Percentiles rank a stretch among this genome's conserved stretches.
Conservation (phyloP, 2,329 filamentous ascomycete genomes). For the Colletotrichum sojae region DNA sequence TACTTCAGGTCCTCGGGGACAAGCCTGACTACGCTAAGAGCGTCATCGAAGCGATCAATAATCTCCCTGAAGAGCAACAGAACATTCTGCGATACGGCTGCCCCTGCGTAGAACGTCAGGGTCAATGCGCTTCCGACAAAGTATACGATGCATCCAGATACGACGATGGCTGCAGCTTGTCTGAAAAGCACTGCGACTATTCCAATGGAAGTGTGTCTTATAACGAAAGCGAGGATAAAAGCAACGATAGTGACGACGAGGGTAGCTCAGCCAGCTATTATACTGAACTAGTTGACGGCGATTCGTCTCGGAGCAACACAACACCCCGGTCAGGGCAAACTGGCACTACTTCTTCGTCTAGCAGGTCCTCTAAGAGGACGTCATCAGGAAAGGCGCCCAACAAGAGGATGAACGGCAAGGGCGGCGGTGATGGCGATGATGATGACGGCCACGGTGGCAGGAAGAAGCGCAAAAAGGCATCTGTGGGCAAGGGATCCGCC, state of each 20-base stretch:
- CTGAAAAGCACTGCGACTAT: too few relatives aligned
- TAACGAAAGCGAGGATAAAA: background rate
- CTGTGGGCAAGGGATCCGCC: background rate
- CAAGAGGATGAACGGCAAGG: background rate
- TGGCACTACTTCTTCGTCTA: background rate
- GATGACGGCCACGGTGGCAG: background rate
- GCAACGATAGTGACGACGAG: background rate
- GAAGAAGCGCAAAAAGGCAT: background rate
- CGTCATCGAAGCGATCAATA: background rate
- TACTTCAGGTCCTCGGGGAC: background rate
- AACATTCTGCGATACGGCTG: background rate
- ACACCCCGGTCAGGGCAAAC: background rate
- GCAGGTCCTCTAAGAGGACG: background rate
- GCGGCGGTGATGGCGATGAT: background rate
- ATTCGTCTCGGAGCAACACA: background rate
- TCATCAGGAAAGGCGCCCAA: background rate
- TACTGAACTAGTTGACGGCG: background rate
- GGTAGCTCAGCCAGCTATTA: background rate
- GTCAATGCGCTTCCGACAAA: background rate
- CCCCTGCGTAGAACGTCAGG: background rate
- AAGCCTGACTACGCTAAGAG: background rate
- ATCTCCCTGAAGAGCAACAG: background rate
- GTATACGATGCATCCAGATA: too few relatives aligned
- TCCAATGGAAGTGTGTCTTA: too few relatives aligned
- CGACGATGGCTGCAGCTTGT: too few relatives aligned